phyloP scores from a whole-genome alignment of 768 basidiomycete genomes.

The Serendipita sp. region DNA sequence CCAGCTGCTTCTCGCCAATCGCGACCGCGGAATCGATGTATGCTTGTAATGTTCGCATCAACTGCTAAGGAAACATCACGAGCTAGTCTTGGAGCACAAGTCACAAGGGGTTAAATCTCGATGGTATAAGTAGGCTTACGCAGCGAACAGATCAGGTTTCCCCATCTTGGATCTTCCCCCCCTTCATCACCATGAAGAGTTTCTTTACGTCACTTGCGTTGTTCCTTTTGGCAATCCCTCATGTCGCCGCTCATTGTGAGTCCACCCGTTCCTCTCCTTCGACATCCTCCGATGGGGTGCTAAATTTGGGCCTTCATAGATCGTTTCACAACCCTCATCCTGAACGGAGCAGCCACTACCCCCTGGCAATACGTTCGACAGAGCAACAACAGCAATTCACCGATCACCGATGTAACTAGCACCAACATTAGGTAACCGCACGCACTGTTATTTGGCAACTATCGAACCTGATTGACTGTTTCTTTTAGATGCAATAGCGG shows the following conservation, averaged over 20 bases:
- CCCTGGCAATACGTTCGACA: conserved; percentile 1
- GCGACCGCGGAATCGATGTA: too few relatives aligned
- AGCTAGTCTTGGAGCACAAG: too few relatives aligned
- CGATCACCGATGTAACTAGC: background rate
- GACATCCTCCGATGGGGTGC: background rate
- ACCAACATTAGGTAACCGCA: background rate
- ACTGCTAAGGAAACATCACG: too few relatives aligned
- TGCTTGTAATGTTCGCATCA: too few relatives aligned
- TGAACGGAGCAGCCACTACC: background rate
- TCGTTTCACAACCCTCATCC: background rate
- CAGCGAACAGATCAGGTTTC: background rate
- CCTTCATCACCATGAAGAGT: background rate
- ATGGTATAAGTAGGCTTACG: too few relatives aligned
- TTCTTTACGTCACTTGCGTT: background rate
- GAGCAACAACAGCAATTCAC: background rate
- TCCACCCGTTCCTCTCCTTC: background rate
- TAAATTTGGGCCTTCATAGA: background rate
- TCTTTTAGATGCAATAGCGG: background rate
- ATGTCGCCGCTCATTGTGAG: background rate
- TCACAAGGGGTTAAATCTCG: too few relatives aligned
- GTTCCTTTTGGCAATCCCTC: background rate
- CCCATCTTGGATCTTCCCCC: background rate
- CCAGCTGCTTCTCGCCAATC: too few relatives aligned
- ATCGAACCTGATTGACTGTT: background rate
- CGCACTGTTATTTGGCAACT: background rate